These are phyloP conservation scores for Teunomyces lycoperdinae DNA, from an alignment of 805 yeast genomes.

Conservation along the genomic window DNA sequence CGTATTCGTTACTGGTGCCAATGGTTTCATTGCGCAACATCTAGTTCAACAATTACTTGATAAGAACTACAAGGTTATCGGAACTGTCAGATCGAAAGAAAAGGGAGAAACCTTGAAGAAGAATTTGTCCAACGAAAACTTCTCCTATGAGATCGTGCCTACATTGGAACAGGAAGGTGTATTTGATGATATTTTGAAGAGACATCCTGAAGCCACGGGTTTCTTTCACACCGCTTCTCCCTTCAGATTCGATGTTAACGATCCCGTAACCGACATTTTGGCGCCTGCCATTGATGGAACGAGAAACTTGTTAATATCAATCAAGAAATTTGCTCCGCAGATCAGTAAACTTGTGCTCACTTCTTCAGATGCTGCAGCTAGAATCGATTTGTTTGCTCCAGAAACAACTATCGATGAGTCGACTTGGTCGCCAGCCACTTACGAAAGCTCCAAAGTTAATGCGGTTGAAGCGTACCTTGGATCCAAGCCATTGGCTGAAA, in stretches of 20 bases:
- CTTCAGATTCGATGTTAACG: slow-evolving; percentile 39
- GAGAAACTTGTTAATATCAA: slow-evolving; percentile 43
- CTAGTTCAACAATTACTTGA: slow-evolving; percentile 40
- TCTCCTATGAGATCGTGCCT: slow-evolving; percentile 28
- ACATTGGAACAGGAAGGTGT: slow-evolving; percentile 36
- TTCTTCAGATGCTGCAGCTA: slow-evolving; percentile 46
- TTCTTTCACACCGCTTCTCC: slow-evolving; percentile 56
- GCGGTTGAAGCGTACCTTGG: slow-evolving; percentile 21
- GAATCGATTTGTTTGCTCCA: slow-evolving; percentile 21
- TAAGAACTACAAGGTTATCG: slow-evolving; percentile 47
- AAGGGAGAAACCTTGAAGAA: slow-evolving; percentile 19
- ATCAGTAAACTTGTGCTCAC: slow-evolving; percentile 53
- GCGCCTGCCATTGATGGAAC: slow-evolving; percentile 62
- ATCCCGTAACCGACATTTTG: slow-evolving; percentile 47
- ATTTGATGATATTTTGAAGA: slow-evolving; percentile 45
- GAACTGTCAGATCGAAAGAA: slow-evolving; percentile 42
- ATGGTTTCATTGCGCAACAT: slow-evolving; percentile 53
- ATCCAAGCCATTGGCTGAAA: slow-evolving; percentile 35
- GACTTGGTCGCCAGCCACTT: slow-evolving; percentile 10
- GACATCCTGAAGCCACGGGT: slow-evolving; percentile 38
- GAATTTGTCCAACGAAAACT: slow-evolving; percentile 12
- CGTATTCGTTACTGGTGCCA: slow-evolving; percentile 49
- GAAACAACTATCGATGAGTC: slow-evolving; percentile 15
- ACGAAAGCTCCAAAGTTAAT: slow-evolving; percentile 18
- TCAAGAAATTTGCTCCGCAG: slow-evolving; percentile 42